A percentile compares a stretch with the other conserved stretches of the same genome.
Evolutionary conservation across 768 basidiomycete genomes (phyloP).

Genomic region (Phaeolepiota aurea): DNA sequence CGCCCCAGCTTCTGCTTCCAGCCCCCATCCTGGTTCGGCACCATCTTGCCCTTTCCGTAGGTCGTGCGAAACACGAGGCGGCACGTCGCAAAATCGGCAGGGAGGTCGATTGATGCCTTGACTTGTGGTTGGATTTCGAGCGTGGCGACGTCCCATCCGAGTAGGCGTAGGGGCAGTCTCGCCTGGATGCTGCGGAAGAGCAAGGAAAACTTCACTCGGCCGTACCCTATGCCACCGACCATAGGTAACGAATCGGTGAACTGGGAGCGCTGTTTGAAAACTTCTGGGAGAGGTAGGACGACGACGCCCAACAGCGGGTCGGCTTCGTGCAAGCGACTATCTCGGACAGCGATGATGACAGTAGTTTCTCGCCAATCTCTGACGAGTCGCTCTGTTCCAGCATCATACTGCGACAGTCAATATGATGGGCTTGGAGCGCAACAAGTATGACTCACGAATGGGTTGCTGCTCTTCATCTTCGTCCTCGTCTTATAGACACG

Average conservation of each 20-base stretch:
- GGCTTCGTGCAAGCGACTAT: constrained; percentile 45
- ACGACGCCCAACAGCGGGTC: constrained; percentile 70
- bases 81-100: constrained; percentile 27
- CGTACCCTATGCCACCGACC: constrained; percentile 62
- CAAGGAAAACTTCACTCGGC: constrained; percentile 53
- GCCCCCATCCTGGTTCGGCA: constrained; percentile 15
- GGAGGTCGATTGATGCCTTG: constrained; percentile 17
- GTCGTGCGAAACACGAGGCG: constrained; percentile 29
- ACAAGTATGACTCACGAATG: constrained; percentile 24
- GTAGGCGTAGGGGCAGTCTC: constrained; percentile 44
- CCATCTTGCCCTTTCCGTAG: constrained; percentile 27
- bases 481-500: constrained; percentile 36
- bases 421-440: not conserved
- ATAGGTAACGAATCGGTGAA: constrained; percentile 55
- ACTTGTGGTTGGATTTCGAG: constrained; percentile 39
- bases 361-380: constrained; percentile 53
- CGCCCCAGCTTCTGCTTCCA: constrained; percentile 22
- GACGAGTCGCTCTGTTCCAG: constrained; percentile 64
- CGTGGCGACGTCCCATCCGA: constrained; percentile 66
- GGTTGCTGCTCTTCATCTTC: constrained; percentile 35
- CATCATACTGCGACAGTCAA: constrained; percentile 30
- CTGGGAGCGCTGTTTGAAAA: constrained; percentile 43
- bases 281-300: constrained; percentile 36
- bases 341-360: constrained; percentile 59
- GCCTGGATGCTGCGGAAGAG: constrained; percentile 62